Base-by-base conservation (phyloP, 2,329 filamentous ascomycete genomes). In the Cladosporium austrohemisphaericum region DNA sequence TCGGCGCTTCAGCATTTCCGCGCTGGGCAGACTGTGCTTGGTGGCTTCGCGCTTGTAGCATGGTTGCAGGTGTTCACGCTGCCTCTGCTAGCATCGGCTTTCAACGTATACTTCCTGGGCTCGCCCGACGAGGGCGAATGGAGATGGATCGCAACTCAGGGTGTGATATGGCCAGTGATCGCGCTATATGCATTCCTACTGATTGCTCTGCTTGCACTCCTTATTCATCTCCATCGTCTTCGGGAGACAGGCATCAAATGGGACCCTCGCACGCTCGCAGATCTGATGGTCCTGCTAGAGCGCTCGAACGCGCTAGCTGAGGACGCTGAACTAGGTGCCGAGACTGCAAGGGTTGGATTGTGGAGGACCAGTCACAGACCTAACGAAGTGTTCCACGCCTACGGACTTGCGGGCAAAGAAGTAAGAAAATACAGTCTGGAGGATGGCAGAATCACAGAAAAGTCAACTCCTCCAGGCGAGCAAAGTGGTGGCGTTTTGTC, bases 1-100 rank as follows among this genome's bases (percentile, higher is more conserved):
- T 41, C 36, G 10, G 33, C n/a, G 5, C 41, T 51, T 10, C 26
- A 25, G 19, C 81, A 78, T 53, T 89, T 92, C 62, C 72, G 80
- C 7, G 78, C 83, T 13, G 85, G 86, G 1, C 81, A 87, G 22
- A 78, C 80, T 60, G 71, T 85, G 10, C 73, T 92, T 28, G 84
- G 85, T 56, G 63, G 81, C 26, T 80, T 83, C 47, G 62, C 86
- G 26, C 72, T 84, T 8, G 73, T 83, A 3, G 83, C 88, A 22
- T 96, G 90, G 89, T 70, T 93, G 18, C 77, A 83, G 22, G 80
- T 87, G 57, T 86, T 93, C 60, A 85, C 86, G 5, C 79, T 96
- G 31, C 92, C 91, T 1, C 77, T 97, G 14, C 80, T 91, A 54
- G 88, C 86, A 64, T 81, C 84, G 54, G 73, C 87, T 23, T 96